phyloP scores from a whole-genome alignment of 1,284 basidiomycete genomes.

The Ceratobasidium sp. region DNA sequence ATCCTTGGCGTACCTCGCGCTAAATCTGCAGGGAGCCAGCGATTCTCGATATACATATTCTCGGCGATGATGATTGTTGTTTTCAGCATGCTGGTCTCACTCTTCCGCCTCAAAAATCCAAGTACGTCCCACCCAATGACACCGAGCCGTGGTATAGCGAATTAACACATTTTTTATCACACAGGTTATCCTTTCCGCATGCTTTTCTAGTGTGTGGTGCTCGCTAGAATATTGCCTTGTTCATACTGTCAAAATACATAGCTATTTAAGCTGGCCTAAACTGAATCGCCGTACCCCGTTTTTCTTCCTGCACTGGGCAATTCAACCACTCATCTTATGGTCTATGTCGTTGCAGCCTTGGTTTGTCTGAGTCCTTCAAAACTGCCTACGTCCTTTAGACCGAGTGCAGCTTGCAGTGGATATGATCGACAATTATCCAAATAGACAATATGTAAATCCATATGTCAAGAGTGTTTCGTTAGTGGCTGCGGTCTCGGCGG shows the following conservation, averaged over 20 bases:
- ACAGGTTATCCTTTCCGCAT: conserved; percentile 83
- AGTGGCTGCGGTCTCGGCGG: background rate
- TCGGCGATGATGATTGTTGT: conserved; percentile 82
- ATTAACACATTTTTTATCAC: conserved; percentile 20
- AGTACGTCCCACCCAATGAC: conserved; percentile 59
- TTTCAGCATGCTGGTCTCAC: conserved; percentile 86
- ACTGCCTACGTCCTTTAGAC: too few species aligned
- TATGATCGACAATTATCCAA: too few species aligned
- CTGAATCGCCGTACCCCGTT: too few species aligned
- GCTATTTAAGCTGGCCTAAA: background rate
- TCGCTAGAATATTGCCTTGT: background rate
- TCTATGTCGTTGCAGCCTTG: too few species aligned
- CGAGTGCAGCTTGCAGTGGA: too few species aligned
- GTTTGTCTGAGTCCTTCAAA: too few species aligned
- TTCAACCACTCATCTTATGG: too few species aligned
- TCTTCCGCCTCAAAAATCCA: conserved; percentile 94
- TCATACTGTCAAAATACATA: background rate
- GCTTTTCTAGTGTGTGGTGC: conserved; percentile 59
- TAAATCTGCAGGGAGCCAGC: conserved; percentile 77
- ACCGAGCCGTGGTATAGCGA: background rate
- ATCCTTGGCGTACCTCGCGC: conserved; percentile 85
- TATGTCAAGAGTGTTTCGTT: background rate
- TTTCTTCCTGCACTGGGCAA: too few species aligned
- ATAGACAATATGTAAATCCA: too few species aligned
- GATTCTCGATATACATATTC: conserved; percentile 91